Base-by-base conservation (phyloP, 371 early-diverging fungal species). In the Synchytrium microbalum region DNA sequence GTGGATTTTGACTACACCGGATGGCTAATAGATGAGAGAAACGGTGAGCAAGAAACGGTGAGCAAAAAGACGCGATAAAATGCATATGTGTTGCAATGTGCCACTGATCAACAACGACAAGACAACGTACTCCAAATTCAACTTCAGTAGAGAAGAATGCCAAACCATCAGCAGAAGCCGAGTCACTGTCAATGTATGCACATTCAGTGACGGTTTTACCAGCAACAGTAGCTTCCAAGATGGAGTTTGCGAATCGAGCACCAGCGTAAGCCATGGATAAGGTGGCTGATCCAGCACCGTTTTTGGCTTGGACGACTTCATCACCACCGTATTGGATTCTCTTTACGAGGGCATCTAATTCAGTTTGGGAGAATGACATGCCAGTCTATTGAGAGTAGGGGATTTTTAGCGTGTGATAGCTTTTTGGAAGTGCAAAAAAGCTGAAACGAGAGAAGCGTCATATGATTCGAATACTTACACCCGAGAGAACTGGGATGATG, bases 301-400 rank as follows among this genome's bases (percentile, higher is more conserved):
- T 86, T 91, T 98, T 98, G 78, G 99, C 99, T 86, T 96, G 85
- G 81, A 99, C 98, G 62, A 99, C 99, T 83, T 99, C 99, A 77
- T 99, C 99, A 79, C 99, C 99, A 77, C 99, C 98, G 76, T 88
- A 98, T 84, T 99, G 99, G 76, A 96, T 93, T 75, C 99, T 93
- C 79, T 99, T 81, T 70, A 92, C 93, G 73, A 99, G 85, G 31
- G 89, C 86, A 69, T 92, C 92, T 64, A 86, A 81, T 83, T 99
- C 92, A 72, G 88, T 93, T 72, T 92, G 83, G 74, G 86, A 85
- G 81, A 97, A 92, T 64, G 80, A 67, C 62, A 84, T 77, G 65
- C 90, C 91, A 61, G 89, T 81, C 72, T 78, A 58, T 16, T 19
- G 0, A 23, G 26, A 32, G 10, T n/a, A n/a, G n/a, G n/a, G n/a